These are phyloP conservation scores for Leccinum imitatum DNA, from an alignment of 768 basidiomycete species.

Conservation along the genomic window DNA sequence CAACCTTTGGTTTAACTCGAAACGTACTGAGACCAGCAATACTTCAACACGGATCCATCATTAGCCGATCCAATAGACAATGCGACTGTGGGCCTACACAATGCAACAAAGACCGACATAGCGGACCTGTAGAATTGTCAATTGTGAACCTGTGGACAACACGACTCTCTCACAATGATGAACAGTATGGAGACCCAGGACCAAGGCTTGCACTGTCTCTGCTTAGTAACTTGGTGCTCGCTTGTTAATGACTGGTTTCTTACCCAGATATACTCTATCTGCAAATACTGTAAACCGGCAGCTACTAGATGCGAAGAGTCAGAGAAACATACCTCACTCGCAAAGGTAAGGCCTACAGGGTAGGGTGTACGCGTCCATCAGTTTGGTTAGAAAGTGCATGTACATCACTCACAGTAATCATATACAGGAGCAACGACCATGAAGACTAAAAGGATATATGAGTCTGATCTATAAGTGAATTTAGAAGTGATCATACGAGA, in stretches of 20 bases:
- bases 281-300: neutral
- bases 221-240: neutral
- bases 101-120: neutral
- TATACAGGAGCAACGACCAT: neutral
- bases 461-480: neutral
- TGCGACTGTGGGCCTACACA: neutral
- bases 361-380: neutral
- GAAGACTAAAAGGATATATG: neutral
- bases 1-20: neutral
- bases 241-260: neutral
- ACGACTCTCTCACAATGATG: constrained; percentile 1
- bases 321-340: constrained; percentile 3
- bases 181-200: constrained; percentile 13
- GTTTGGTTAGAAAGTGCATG: neutral
- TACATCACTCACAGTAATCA: neutral
- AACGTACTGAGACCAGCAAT: neutral
- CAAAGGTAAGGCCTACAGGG: constrained; percentile 7
- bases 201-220: constrained; percentile 3
- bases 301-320: neutral
- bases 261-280: constrained; percentile 22
- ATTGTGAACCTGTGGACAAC: neutral
- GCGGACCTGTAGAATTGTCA: constrained; percentile 1
- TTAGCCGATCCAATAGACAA: neutral
- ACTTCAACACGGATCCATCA: neutral
- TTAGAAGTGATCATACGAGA: neutral